Percentiles rank a stretch among this genome's conserved stretches.
phyloP scores from a whole-genome alignment of 371 early-diverging fungal genomes.

The Mortierella sp. region DNA sequence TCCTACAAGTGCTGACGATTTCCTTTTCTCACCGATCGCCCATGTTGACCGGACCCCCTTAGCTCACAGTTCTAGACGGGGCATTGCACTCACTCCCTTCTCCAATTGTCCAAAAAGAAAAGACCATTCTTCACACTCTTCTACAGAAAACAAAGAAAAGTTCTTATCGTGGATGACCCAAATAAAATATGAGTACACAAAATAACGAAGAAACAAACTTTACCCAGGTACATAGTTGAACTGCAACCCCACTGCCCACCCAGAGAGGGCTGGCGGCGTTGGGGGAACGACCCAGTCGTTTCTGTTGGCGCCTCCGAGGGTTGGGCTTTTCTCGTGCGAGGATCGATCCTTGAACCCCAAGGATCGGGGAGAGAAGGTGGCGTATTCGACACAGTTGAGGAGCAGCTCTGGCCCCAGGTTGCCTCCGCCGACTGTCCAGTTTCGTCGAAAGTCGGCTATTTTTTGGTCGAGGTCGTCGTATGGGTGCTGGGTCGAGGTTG shows the following conservation, averaged over 20 bases:
- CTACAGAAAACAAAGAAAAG: neutral
- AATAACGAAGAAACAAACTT: slow-evolving; percentile 9
- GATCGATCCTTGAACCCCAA: slow-evolving; percentile 39
- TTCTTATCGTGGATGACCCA: neutral
- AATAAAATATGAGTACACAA: neutral
- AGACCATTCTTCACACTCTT: slow-evolving; percentile 4
- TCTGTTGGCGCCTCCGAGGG: slow-evolving; percentile 17
- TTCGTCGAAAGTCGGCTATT: slow-evolving; percentile 32
- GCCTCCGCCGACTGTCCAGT: slow-evolving; percentile 35
- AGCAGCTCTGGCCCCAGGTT: slow-evolving; percentile 38
- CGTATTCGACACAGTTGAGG: slow-evolving; percentile 39
- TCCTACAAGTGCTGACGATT: neutral
- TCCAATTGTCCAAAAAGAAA: neutral
- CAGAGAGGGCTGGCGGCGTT: slow-evolving; percentile 27
- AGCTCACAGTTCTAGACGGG: neutral
- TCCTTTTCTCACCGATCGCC: neutral
- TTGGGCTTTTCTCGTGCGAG: slow-evolving; percentile 22
- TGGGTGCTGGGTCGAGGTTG: slow-evolving; percentile 31
- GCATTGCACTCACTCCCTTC: slow-evolving; percentile 2
- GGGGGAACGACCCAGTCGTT: slow-evolving; percentile 43
- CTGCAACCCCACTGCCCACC: slow-evolving; percentile 46
- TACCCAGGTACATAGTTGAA: slow-evolving; percentile 36
- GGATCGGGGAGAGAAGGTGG: slow-evolving; percentile 42
- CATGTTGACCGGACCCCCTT: neutral
- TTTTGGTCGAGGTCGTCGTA: slow-evolving; percentile 47